Base-by-base conservation (phyloP, 345 rosid genomes). In the Heritiera fomes region DNA sequence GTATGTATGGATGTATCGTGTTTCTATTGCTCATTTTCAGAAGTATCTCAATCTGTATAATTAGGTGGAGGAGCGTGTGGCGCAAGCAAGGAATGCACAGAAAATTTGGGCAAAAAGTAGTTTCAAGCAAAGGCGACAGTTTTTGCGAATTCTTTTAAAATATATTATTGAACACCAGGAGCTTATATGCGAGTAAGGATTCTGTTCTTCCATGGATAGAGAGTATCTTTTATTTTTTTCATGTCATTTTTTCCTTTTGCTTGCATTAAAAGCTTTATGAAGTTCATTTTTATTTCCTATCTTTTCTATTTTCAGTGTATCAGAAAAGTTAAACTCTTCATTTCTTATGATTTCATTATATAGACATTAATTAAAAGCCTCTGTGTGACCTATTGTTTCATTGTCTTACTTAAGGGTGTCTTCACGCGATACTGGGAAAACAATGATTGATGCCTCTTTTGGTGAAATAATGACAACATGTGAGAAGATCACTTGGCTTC, bases 391-490 rank as follows among this genome's bases (percentile, higher is more conserved):
- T 32, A 67, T 75, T 69, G 53, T 52, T 59, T n/a, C 64, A 76
- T 71, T 23, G 41, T 79, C 81, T 80, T 86, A 47, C 75, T 70
- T 80, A 92, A 71, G 99, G 87, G 84, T 94, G 58, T 96, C 99
- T 56, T 94, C 98, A 52, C 98, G 98, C 17, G 99, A 96, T 86
- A 94, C 99, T 82, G 98, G 98, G 60, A 96, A 94, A 90, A 96
- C 99, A 71, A 96, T 92, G 97, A 91, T 96, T 7, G 99, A 96
- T 86, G 98, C 97, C 76, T 96, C 99, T 73, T 80, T 96, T 75
- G 99, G 99, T 77, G 99, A 96, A 76, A 96, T 96, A 80, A 94
- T 94, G 99, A 96, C 99, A 53, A 96, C 99, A n/a, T 96, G 98
- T 75, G 99, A 96, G 89, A 96, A 96, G 91, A 92, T 96, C 73